Evolutionary conservation across 345 rosid species (phyloP).

Genomic region (Hibiscus syriacus): DNA sequence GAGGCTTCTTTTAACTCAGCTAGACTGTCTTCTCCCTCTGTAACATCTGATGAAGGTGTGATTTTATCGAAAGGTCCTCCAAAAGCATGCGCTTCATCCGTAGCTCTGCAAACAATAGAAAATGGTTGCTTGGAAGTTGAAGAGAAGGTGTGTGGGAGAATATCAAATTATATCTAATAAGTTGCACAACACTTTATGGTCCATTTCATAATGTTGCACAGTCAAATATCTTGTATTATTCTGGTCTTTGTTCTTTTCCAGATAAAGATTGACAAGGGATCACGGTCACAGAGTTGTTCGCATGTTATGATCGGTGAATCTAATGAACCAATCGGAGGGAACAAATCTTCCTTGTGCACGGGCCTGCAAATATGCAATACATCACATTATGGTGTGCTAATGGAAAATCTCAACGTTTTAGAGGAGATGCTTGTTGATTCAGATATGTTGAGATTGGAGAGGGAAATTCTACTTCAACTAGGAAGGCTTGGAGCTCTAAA

Average conservation of each 20-base stretch:
- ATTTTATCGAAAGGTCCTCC: slow-evolving; percentile 22
- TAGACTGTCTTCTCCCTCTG: slow-evolving; percentile 37
- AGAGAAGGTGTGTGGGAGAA: slow-evolving; percentile 27
- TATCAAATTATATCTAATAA: not conserved
- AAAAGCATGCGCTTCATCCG: slow-evolving; percentile 28
- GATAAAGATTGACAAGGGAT: slow-evolving; percentile 26
- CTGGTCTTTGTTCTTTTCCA: slow-evolving; percentile 20
- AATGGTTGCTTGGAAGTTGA: slow-evolving; percentile 27
- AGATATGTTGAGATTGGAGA: slow-evolving; percentile 41
- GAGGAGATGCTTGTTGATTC: slow-evolving; percentile 52
- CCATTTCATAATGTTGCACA: not conserved
- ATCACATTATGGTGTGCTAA: slow-evolving; percentile 40
- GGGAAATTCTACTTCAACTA: slow-evolving; percentile 52
- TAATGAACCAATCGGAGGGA: not conserved
- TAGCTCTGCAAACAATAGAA: slow-evolving; percentile 26
- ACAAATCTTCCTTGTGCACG: slow-evolving; percentile 5
- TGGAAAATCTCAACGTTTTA: slow-evolving; percentile 57
- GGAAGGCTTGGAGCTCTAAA: slow-evolving; percentile 61
- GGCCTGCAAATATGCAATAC: slow-evolving; percentile 17
- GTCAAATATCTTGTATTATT: not conserved
- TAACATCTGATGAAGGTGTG: slow-evolving; percentile 33
- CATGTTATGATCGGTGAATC: slow-evolving; percentile 3
- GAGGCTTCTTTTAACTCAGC: slow-evolving; percentile 29
- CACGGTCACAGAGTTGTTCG: slow-evolving; percentile 14
- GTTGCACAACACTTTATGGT: not conserved